Percentiles rank a stretch among this genome's conserved stretches.
phyloP scores from a whole-genome alignment of 257 asterid genomes.

The Salvia rosmarinus region DNA sequence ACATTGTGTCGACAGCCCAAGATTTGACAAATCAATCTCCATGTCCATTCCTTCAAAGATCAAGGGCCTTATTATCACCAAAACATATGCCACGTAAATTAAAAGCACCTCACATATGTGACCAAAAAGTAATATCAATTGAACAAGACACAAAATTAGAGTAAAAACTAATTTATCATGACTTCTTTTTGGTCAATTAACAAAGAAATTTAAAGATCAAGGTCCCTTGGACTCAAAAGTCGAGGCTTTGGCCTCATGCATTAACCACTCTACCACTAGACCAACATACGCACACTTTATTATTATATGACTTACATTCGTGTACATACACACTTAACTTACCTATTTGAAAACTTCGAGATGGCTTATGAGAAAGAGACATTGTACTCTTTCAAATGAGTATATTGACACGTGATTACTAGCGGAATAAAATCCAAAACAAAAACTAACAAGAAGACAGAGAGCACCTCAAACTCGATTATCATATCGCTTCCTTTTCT shows the following conservation, averaged over 20 bases:
- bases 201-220: too few relatives aligned
- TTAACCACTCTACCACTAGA: too few relatives aligned
- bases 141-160: constrained; percentile 13
- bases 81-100: constrained; percentile 36
- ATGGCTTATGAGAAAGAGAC: constrained; percentile 2
- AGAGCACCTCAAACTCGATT: constrained; percentile 86
- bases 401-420: not conserved
- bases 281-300: too few relatives aligned
- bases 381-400: constrained; percentile 3
- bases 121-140: not conserved
- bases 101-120: constrained; percentile 16
- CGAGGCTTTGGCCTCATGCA: too few relatives aligned
- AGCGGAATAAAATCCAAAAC: not conserved
- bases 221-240: too few relatives aligned
- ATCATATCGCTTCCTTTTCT: constrained; percentile 92
- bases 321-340: not conserved
- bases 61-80: constrained; percentile 71
- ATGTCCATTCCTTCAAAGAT: constrained; percentile 96
- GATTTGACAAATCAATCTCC: constrained; percentile 98
- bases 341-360: not conserved
- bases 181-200: too few relatives aligned
- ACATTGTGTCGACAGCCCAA: constrained; percentile 99
- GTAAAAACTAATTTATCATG: not conserved
- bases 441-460: constrained; percentile 15
- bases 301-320: not conserved